Percentiles rank a stretch among this genome's conserved stretches.
phyloP scores from a whole-genome alignment of 805 yeast genomes.

The Wickerhamiella kurtzmanii region DNA sequence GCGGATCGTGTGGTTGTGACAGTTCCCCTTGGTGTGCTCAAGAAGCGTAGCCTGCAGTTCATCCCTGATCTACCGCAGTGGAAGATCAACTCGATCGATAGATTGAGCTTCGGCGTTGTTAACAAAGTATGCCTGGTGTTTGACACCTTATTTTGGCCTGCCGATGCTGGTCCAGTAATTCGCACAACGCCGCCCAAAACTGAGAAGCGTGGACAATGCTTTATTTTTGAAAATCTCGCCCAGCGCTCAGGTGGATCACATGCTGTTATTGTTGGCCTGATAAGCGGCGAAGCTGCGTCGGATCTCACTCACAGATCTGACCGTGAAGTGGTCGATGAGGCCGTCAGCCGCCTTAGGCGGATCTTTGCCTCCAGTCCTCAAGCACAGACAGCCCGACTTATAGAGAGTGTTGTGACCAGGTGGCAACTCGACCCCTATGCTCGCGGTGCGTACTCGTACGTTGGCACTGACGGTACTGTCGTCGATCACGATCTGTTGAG shows the following conservation, averaged over 20 bases:
- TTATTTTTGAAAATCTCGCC: conserved; percentile 28
- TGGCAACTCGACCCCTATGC: conserved; percentile 77
- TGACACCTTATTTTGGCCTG: conserved; percentile 30
- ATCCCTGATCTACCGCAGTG: conserved; percentile 31
- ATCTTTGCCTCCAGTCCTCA: conserved; percentile 20
- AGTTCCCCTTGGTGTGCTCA: conserved; percentile 31
- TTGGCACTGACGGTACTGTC: conserved; percentile 31
- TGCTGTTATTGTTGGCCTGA: conserved; percentile 29
- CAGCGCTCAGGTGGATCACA: conserved; percentile 23
- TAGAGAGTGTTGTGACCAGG: conserved; percentile 36
- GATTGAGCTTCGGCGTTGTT: conserved; percentile 29
- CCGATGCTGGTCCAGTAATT: conserved; percentile 22
- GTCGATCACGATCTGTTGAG: conserved; percentile 31
- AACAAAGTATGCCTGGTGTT: conserved; percentile 30
- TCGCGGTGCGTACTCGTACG: conserved; percentile 58
- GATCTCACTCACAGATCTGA: conserved; percentile 23
- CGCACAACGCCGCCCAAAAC: conserved; percentile 17
- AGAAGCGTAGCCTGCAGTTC: conserved; percentile 27
- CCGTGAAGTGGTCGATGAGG: conserved; percentile 24
- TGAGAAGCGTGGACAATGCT: conserved; percentile 27
- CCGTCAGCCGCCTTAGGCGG: conserved; percentile 21
- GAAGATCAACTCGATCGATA: conserved; percentile 29
- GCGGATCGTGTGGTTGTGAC: conserved; percentile 30
- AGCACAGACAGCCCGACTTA: conserved; percentile 18
- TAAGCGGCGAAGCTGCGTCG: conserved; percentile 30